These are phyloP conservation scores for Colletotrichum plurivorum DNA, from an alignment of 2,329 filamentous ascomycete genomes.

Conservation along the genomic window DNA sequence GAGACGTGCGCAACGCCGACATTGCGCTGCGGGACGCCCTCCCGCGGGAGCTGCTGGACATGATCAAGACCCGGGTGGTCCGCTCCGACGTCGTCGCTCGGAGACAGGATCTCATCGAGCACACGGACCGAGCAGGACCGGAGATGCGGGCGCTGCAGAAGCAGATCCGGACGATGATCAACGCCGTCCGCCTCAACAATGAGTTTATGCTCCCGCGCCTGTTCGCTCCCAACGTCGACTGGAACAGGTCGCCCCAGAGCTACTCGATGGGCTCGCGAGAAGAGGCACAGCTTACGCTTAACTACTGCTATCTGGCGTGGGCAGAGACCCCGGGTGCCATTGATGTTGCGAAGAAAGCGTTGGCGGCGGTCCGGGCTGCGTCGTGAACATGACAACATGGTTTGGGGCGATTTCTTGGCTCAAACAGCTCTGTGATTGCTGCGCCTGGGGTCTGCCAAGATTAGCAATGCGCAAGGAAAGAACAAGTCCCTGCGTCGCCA, in stretches of 20 bases:
- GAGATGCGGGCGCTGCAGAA: neutral
- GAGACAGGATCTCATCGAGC: constrained; percentile 11
- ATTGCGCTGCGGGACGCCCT: neutral
- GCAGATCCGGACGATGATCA: constrained; percentile 6
- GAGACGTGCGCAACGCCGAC: constrained; percentile 39
- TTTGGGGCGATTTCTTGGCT: constrained; percentile 22
- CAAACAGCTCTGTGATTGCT: constrained; percentile 11
- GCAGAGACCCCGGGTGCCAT: constrained; percentile 2
- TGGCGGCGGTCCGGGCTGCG: neutral
- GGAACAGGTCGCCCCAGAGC: neutral
- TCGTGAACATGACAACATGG: too few species aligned
- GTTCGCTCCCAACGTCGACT: neutral
- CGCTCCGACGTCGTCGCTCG: constrained; percentile 3
- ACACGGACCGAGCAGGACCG: neutral
- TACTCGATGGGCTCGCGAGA: neutral
- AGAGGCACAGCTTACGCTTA: neutral
- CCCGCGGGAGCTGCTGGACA: neutral
- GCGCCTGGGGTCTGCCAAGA: constrained; percentile 25
- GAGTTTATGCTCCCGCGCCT: neutral
- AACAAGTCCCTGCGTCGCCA: too few species aligned
- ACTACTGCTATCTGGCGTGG: constrained; percentile 5
- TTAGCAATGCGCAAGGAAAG: neutral
- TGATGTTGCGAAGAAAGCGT: constrained; percentile 1
- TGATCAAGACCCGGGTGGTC: constrained; percentile 1
- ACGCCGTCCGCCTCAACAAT: neutral